A percentile compares a stretch with the other conserved stretches of the same genome.
Conservation (phyloP, 2,329 filamentous ascomycete species). For the Colletotrichum sansevieriae region DNA sequence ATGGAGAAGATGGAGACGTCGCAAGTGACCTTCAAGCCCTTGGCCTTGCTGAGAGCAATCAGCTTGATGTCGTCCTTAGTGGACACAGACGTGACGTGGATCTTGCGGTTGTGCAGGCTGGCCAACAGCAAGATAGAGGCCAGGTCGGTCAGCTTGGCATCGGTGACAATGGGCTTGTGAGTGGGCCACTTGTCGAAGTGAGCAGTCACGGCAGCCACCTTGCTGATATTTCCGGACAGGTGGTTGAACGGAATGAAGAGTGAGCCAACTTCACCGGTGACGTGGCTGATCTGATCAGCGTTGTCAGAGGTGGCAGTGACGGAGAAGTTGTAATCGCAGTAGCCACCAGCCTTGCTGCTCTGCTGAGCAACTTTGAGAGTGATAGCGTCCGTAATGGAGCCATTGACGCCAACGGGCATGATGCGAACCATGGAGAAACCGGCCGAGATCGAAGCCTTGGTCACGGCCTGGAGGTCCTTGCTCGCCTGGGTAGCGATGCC, state of each 20-base stretch:
- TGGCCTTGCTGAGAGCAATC: constrained; percentile 82
- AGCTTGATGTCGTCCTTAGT: constrained; percentile 83
- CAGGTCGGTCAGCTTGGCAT: constrained; percentile 83
- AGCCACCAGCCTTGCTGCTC: constrained; percentile 75
- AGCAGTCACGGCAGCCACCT: constrained; percentile 82
- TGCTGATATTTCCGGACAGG: constrained; percentile 85
- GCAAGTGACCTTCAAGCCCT: constrained; percentile 85
- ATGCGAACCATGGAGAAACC: constrained; percentile 86
- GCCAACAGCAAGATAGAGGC: constrained; percentile 84
- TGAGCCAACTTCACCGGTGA: constrained; percentile 81
- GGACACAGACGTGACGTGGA: constrained; percentile 85
- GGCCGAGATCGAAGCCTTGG: constrained; percentile 78
- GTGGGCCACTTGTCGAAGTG: constrained; percentile 84
- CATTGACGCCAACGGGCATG: constrained; percentile 81
- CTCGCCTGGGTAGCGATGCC: constrained; percentile 75
- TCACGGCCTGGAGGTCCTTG: constrained; percentile 76
- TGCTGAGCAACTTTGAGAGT: constrained; percentile 79
- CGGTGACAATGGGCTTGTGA: constrained; percentile 84
- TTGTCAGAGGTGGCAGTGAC: constrained; percentile 81
- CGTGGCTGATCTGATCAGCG: constrained; percentile 78
- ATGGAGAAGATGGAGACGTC: constrained; percentile 85
- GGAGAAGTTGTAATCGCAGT: constrained; percentile 85
- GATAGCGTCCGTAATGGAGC: constrained; percentile 78
- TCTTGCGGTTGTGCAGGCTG: constrained; percentile 81
- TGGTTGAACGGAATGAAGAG: constrained; percentile 88